Conservation (phyloP, 163 green algal genomes). For the Smithsoniella earleae region DNA sequence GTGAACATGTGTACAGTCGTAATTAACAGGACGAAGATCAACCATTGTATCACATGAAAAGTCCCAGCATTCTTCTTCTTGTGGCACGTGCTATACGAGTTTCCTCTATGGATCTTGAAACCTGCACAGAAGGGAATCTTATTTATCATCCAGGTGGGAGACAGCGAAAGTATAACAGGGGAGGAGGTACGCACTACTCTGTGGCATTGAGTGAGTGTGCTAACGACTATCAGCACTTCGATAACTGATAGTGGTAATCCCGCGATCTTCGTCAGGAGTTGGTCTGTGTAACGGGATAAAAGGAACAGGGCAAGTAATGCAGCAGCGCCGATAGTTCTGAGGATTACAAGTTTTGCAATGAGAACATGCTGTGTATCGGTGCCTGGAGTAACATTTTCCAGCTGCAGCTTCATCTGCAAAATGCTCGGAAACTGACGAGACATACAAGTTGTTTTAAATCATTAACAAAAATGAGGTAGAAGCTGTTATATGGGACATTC, state of each 20-base stretch:
- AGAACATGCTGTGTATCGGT: constrained; percentile 7
- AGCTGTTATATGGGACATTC: no score
- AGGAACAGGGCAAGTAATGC: neutral
- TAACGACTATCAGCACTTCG: constrained; percentile 19
- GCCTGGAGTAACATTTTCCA: neutral
- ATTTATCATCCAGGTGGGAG: neutral
- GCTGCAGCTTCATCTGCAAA: constrained; percentile 8
- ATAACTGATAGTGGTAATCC: neutral
- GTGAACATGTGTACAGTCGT: no score
- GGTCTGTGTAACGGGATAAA: neutral
- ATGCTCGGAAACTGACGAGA: neutral
- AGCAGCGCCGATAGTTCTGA: neutral
- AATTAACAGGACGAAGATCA: no score
- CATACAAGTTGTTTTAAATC: no score
- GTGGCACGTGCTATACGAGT: neutral
- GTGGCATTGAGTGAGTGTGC: neutral
- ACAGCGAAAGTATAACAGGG: neutral
- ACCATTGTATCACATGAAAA: neutral
- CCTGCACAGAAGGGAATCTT: no score
- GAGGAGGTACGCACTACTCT: neutral
- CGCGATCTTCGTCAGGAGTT: neutral
- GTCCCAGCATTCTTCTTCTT: neutral
- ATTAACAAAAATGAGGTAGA: no score
- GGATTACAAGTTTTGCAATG: neutral
- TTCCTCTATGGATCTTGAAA: no score